A percentile compares a stretch with the other conserved stretches of the same genome.
Evolutionary conservation across 768 basidiomycete genomes (phyloP).

Genomic region (Tricholoma flavovirens): DNA sequence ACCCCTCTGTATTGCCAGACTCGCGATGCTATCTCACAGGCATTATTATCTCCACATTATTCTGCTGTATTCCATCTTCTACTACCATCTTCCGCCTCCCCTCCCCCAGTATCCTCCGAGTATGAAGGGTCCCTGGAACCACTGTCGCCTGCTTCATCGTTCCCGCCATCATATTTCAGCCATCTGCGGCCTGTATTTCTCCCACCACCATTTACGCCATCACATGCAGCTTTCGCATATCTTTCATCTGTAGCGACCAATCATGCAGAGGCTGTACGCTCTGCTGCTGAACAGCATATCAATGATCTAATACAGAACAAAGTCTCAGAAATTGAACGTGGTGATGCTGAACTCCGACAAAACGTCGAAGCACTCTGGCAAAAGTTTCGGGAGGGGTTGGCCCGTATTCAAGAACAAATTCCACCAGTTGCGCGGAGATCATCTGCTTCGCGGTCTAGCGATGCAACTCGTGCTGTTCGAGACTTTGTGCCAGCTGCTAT

Average conservation of each 20-base stretch:
- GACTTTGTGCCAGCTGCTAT: conserved; percentile 51
- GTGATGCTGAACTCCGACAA: conserved; percentile 46
- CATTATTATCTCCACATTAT: conserved; percentile 32
- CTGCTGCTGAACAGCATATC: conserved; percentile 54
- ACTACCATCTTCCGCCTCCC: conserved; percentile 31
- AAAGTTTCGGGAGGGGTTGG: conserved; percentile 44
- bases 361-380: conserved; percentile 64
- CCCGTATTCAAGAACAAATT: conserved; percentile 35
- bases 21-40: conserved; percentile 23
- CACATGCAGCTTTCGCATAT: conserved; percentile 65
- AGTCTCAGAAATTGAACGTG: conserved; percentile 48
- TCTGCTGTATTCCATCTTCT: conserved; percentile 42
- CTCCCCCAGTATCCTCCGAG: conserved; percentile 21
- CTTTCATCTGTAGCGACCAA: conserved; percentile 52
- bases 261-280: conserved; percentile 49
- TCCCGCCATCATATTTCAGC: conserved; percentile 38
- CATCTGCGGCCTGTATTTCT: conserved; percentile 58
- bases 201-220: conserved; percentile 72
- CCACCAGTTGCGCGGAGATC: conserved; percentile 12
- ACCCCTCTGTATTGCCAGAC: conserved; percentile 25
- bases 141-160: conserved; percentile 21
- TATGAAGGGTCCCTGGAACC: conserved; percentile 19
- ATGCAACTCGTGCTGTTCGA: conserved; percentile 31
- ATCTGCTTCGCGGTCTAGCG: conserved; percentile 14
- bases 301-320: conserved; percentile 46